Base-by-base conservation (phyloP, 345 rosid genomes). In the Acer campestre region DNA sequence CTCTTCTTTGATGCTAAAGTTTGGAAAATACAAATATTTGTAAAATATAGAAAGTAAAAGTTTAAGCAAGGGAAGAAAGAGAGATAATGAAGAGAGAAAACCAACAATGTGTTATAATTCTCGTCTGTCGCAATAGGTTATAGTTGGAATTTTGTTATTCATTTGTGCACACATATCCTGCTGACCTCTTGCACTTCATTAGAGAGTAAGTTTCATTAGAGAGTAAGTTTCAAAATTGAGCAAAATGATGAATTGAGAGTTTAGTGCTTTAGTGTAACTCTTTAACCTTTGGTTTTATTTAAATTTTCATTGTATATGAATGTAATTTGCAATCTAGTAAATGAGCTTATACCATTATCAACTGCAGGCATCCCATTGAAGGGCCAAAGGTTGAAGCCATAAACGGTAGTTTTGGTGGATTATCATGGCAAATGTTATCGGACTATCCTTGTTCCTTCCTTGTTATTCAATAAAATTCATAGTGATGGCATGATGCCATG, bases 391-490 rank as follows among this genome's bases (percentile, higher is more conserved):
- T 53, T 35, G 56, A 63, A 65, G 44, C 51, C 38, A 44, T 56
- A n/a, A 77, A 77, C 9, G 78, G 75, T 70, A 49, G 46, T 71
- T 59, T 48, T 14, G 53, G 71, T 38, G 53, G 78, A 44, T 14
- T 22, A 12, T 7, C 27, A 10, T 31, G 55, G 27, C 16, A 25
- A 53, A 61, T 17, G 53, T 13, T 17, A 29, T 55, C 44, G 61
- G 74, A 58, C 6, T 12, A 16, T 65, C 53, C 20, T 40, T 62
- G 38, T 62, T 46, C 17, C 31, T 42, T 62, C 49, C 51, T 56
- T 35, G 72, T 14, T 4, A n/a, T 63, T 71, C 13, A 84, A 80
- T 75, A 84, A 80, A 80, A 71, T 44, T 29, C 38, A 2, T 31
- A 27, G 68, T 35, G 69, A 38, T 42, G 75, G 61, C 64, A 22